These are phyloP conservation scores for Nitzschia sp. DNA, from an alignment of 108 stramenopile genomes.

Conservation along the genomic window DNA sequence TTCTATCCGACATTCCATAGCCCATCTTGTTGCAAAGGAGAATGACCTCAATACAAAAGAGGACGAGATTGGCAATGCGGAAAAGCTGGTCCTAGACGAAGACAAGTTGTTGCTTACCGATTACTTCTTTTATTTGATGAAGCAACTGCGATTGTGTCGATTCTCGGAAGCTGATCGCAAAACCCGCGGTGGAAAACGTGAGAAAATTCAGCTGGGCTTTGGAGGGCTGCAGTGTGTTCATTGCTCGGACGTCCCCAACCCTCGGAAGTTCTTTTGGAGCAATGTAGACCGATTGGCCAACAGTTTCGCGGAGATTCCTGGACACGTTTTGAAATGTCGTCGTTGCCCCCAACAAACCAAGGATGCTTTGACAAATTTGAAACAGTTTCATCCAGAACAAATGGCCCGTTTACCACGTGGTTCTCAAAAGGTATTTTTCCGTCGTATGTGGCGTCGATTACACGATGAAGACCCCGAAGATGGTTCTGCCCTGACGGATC, in stretches of 20 bases:
- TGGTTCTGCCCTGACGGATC: neutral
- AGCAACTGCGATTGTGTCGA: slow-evolving; percentile 75
- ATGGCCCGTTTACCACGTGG: slow-evolving; percentile 79
- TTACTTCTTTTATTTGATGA: slow-evolving; percentile 85
- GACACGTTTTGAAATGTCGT: slow-evolving; percentile 80
- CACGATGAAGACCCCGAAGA: slow-evolving; percentile 58
- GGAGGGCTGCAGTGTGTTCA: slow-evolving; percentile 86
- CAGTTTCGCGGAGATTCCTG: slow-evolving; percentile 89
- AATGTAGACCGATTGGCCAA: slow-evolving; percentile 84
- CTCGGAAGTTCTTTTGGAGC: slow-evolving; percentile 90
- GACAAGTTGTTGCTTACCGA: slow-evolving; percentile 75
- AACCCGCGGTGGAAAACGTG: slow-evolving; percentile 88
- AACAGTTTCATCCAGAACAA: slow-evolving; percentile 68
- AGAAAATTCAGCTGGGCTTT: slow-evolving; percentile 78
- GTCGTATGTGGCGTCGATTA: slow-evolving; percentile 84
- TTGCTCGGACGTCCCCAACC: slow-evolving; percentile 55
- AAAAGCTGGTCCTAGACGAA: slow-evolving; percentile 48
- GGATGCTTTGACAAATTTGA: slow-evolving; percentile 68
- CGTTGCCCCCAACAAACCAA: slow-evolving; percentile 65
- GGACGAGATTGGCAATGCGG: slow-evolving; percentile 11
- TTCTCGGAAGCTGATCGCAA: slow-evolving; percentile 84
- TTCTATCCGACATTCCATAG: slow-evolving; percentile 8
- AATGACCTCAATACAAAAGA: slow-evolving; percentile 24
- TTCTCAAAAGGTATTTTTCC: slow-evolving; percentile 86
- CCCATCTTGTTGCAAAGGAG: slow-evolving; percentile 25